Evolutionary conservation across 176 grass and related monocot genomes (phyloP).

Genomic region (Olyra latifolia): DNA sequence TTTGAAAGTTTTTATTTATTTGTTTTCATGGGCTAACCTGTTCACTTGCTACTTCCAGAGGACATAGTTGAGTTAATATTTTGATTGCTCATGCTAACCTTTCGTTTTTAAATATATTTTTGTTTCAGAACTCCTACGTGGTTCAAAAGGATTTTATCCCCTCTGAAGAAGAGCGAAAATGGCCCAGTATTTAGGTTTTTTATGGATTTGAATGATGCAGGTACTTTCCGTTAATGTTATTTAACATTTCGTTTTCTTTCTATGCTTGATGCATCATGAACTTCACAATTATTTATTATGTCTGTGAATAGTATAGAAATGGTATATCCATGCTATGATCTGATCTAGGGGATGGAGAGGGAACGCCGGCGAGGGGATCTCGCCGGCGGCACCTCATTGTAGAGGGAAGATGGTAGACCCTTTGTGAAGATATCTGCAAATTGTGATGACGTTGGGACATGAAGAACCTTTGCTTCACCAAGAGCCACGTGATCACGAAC

Average conservation of each 20-base stretch:
- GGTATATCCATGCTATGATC: neutral
- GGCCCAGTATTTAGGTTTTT: constrained; percentile 92
- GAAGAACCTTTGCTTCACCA: no score
- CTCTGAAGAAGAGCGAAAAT: constrained; percentile 66
- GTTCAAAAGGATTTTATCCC: constrained; percentile 75
- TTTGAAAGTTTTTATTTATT: neutral
- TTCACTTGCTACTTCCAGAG: neutral
- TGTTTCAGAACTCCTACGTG: constrained; percentile 64
- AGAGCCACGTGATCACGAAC: no score
- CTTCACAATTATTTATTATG: neutral
- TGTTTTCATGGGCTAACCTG: neutral
- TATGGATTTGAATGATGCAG: constrained; percentile 96
- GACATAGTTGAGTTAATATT: neutral
- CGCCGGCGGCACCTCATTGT: no score
- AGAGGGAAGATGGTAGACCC: no score
- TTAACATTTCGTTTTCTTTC: neutral
- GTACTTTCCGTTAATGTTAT: constrained; percentile 42
- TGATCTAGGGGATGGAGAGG: no score
- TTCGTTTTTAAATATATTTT: constrained; percentile 1
- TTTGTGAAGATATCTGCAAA: no score
- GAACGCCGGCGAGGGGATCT: no score
- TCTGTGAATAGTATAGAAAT: neutral
- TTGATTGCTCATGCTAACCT: neutral
- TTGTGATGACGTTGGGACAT: no score
- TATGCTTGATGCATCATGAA: constrained; percentile 16